Evolutionary conservation across 441 rosid species (phyloP).

Genomic region (Gossypium davidsonii): DNA sequence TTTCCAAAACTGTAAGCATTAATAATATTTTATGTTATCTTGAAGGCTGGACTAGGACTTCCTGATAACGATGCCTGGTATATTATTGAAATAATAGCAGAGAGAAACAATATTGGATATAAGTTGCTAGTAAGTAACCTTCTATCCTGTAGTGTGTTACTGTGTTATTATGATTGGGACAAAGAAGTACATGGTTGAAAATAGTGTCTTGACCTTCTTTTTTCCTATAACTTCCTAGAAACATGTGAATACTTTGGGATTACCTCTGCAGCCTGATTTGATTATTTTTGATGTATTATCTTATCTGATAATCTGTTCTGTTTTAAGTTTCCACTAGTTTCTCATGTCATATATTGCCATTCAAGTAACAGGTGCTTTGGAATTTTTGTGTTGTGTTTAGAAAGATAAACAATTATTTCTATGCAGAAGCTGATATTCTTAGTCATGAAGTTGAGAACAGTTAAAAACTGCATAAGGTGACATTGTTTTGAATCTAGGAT

Average conservation of each 20-base stretch:
- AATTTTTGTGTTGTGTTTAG: slow-evolving; percentile 8
- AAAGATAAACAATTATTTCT: neutral
- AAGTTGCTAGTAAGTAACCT: slow-evolving; percentile 64
- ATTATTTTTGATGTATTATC: slow-evolving; percentile 5
- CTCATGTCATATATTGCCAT: neutral
- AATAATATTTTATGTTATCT: slow-evolving; percentile 24
- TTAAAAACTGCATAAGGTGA: neutral
- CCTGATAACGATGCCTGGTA: slow-evolving; percentile 90
- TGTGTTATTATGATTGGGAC: slow-evolving; percentile 8
- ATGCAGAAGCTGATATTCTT: neutral
- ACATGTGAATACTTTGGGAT: neutral
- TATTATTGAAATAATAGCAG: slow-evolving; percentile 86
- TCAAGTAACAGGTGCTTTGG: neutral
- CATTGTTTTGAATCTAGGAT: neutral
- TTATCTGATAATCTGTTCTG: neutral
- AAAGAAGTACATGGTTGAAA: slow-evolving; percentile 4
- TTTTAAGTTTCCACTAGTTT: neutral
- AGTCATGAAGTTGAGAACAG: neutral
- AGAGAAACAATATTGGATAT: slow-evolving; percentile 77
- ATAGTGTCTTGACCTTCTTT: neutral
- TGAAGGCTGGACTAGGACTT: slow-evolving; percentile 93
- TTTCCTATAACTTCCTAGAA: neutral
- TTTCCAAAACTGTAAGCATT: neutral
- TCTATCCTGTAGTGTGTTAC: slow-evolving; percentile 17
- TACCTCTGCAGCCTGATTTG: slow-evolving; percentile 1